Base-by-base conservation (phyloP, 2,329 filamentous ascomycete genomes). In the Balansia obtecta region DNA sequence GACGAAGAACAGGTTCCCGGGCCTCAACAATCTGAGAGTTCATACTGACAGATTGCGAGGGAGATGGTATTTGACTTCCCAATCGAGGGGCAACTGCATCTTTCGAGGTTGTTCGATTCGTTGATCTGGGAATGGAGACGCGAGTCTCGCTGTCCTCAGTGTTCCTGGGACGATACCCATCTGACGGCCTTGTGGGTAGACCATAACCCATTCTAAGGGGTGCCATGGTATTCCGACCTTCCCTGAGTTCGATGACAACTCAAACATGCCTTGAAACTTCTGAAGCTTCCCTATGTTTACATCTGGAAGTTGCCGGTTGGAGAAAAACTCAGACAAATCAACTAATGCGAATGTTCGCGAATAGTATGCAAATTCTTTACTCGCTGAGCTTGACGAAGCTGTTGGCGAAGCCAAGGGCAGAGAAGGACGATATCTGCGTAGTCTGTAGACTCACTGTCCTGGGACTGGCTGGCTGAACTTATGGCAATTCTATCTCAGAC, bases 201-300 rank as follows among this genome's bases (percentile, higher is more conserved):
- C 70, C 68, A 56, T 65, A 68, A 50, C 65, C 65, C 53, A 61
- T 61, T 59, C 64, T 66, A 50, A 65, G 61, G 58, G 70, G 68
- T 63, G 70, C 68, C 71, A 74, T 74, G 54, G 52, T 68, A 53
- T 59, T 61, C 62, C 63, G 58, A 60, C 55, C 56, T 61, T 60
- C 38, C 30, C 13, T 44, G 45, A 45, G 9, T 32, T 58, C 53
- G 55, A 47, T 58, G 39, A 47, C 50, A 15, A 39, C 43, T 51
- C 43, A 30, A 53, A 48, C 56, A 59, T 57, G 53, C 54, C 55
- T 58, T 48, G 45, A 47, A 42, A 37, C 6, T 18, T 10, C n/a
- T 20, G n/a, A 30, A 13, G 15, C 12, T 34, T 18, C 18, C 40
- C 45, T 48, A 32, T 30, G 44, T 12, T 32, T 38, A 32, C 20